Evolutionary conservation across 2,329 filamentous ascomycete genomes (phyloP), one percentile per base, ranked within the genome.

Genomic region (Apiospora marii): DNA sequence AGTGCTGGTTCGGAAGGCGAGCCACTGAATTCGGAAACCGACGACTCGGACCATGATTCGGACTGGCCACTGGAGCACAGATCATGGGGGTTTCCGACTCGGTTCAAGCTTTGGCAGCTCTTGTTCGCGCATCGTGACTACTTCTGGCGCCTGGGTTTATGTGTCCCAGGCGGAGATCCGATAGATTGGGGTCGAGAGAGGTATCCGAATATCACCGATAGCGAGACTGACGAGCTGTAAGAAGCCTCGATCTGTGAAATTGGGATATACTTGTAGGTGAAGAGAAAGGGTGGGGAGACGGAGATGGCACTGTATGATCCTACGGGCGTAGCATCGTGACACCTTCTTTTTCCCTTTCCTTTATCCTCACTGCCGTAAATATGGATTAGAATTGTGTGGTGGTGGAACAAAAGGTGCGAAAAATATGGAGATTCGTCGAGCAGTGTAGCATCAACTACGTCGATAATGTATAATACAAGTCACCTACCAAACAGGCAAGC

Each of bases 81-180:
- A 22, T 86, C 92, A 0, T 91, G 91, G 19, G 91, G 83, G 86
- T 89, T 85, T 82, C 91, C 78, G 80, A 88, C 76, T 78, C 82
- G 89, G 82, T 81, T 95, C 77, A 93, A 92, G 81, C 88, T 97
- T n/a, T 98, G 96, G 94, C 91, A 98, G 83, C 85, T 98, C 10
- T 92, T 98, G 79, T 97, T 97, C 82, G 93, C 95, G 0, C 96
- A 99, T 83, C 87, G 96, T 51, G 96, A 99, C 84, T 99, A 99
- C 82, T 98, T 99, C 83, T 97, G 94, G 94, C 88, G 96, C 72
- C 82, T 99, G 70, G 96, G 96, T 0, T 84, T 98, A 44, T 99
- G 96, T 83, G 86, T 98, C 2, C 95, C 96, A 0, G 93, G 93
- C 16, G 93, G 93, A 16, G 92, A 93, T 80, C 91, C 92, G 3